Base-by-base conservation (phyloP, 2,329 filamentous ascomycete genomes). In the Ophiobolus disseminans region DNA sequence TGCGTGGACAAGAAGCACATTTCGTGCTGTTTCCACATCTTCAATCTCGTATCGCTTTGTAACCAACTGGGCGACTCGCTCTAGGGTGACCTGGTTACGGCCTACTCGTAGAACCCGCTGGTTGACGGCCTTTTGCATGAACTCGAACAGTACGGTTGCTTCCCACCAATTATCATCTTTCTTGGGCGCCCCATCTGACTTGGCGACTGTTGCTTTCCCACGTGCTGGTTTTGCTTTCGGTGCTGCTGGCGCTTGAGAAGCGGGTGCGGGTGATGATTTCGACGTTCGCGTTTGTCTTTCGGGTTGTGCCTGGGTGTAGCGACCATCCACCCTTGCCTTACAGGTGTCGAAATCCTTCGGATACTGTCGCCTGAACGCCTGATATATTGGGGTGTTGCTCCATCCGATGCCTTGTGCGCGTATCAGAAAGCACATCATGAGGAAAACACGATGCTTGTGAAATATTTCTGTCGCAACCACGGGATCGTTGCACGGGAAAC, bases 371-470 rank as follows among this genome's bases (percentile, higher is more conserved):
- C 66, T 70, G 30, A 79, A 63, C 36, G 75, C 69, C 36, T 72
- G 62, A 50, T 73, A 79, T 3, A 81, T 48, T 2, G 74, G 70
- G 4, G 74, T 77, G 40, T 62, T 71, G 37, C 65, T 69, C 78
- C 78, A 80, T 11, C 64, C 62, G 17, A 79, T 63, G 13, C 70
- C 75, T 36, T 79, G 75, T 32, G 76, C 75, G 13, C 70, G 68
- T 14, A 68, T 71, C 37, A 78, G 39, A 69, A 80, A 80, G 35
- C 70, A 73, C 56, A 74, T 67, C 4, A 79, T 66, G 40, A 80
- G 58, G 48, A 80, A 79, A n/a, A 71, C 55, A 23, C 68, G 66
- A 53, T 76, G 73, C 28, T 62, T 66, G 35, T 68, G 53, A 30
- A 75, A 72, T 42, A 65, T 60, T 9, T 52, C 43, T 16, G 57